phyloP scores from a whole-genome alignment of 441 rosid species.

The Macaranga tanarius region DNA sequence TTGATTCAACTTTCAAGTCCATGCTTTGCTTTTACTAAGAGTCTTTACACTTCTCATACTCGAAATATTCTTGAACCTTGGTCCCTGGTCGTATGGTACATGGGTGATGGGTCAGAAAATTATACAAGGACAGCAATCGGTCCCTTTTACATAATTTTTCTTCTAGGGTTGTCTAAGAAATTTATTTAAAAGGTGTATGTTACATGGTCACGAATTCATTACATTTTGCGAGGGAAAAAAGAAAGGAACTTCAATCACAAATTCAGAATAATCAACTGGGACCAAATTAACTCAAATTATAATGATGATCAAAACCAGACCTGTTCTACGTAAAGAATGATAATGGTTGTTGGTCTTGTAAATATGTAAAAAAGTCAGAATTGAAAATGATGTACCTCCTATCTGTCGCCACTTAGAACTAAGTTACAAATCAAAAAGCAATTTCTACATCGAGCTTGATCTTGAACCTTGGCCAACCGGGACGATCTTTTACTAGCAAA shows the following conservation, averaged over 20 bases:
- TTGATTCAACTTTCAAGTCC: neutral
- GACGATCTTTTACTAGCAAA: neutral
- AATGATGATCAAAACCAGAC: conserved; percentile 4
- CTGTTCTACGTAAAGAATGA: conserved; percentile 5
- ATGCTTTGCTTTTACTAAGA: neutral
- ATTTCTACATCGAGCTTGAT: neutral
- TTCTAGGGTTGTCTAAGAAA: too few species aligned
- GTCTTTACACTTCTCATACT: too few species aligned
- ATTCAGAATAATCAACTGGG: conserved; percentile 6
- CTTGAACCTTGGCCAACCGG: neutral
- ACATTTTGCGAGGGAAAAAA: neutral
- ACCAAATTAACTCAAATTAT: conserved; percentile 1
- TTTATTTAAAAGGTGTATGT: too few species aligned
- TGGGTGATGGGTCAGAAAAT: too few species aligned
- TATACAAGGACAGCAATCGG: too few species aligned
- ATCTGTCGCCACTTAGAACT: conserved; percentile 6
- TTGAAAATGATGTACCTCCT: conserved; percentile 18
- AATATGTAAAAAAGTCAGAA: neutral
- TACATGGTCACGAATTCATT: neutral
- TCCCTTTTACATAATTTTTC: too few species aligned
- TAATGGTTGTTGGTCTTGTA: conserved; percentile 3
- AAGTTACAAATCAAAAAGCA: neutral
- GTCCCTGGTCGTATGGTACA: too few species aligned
- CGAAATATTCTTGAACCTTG: too few species aligned
- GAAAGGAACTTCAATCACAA: neutral